Evolutionary conservation across 2,329 filamentous ascomycete species (phyloP).

Genomic region (Alternaria gansuensis): DNA sequence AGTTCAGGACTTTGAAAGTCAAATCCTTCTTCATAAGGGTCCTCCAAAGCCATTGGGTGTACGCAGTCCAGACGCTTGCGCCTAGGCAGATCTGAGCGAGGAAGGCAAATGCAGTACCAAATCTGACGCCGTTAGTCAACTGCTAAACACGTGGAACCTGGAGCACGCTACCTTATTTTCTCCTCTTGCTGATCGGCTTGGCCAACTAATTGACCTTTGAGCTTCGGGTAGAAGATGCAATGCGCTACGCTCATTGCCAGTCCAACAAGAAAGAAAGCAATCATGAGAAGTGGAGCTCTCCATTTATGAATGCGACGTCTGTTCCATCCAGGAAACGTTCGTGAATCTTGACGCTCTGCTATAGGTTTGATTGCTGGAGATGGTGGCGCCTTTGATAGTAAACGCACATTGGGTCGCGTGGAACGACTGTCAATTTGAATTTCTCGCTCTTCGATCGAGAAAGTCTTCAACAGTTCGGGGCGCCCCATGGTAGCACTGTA

Average conservation of each 20-base stretch:
- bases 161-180: background rate
- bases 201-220: background rate
- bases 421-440: background rate
- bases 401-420: background rate
- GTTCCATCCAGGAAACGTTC: background rate
- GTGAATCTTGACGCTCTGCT: background rate
- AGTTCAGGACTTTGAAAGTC: background rate
- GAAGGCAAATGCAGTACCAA: conserved; percentile 7
- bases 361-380: background rate
- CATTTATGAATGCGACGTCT: background rate
- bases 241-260: background rate
- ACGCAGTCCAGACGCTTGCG: conserved; percentile 1
- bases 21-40: background rate
- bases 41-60: background rate
- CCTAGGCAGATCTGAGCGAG: conserved; percentile 8
- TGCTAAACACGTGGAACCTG: background rate
- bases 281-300: conserved; percentile 3
- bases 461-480: background rate
- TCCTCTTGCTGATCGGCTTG: conserved; percentile 1
- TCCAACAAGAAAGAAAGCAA: background rate
- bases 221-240: conserved; percentile 2
- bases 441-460: background rate
- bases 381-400: background rate
- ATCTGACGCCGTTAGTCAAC: background rate
- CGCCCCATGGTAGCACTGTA: background rate